These are phyloP conservation scores for Boletus reticulatus DNA, from an alignment of 768 basidiomycete species.

Conservation along the genomic window DNA sequence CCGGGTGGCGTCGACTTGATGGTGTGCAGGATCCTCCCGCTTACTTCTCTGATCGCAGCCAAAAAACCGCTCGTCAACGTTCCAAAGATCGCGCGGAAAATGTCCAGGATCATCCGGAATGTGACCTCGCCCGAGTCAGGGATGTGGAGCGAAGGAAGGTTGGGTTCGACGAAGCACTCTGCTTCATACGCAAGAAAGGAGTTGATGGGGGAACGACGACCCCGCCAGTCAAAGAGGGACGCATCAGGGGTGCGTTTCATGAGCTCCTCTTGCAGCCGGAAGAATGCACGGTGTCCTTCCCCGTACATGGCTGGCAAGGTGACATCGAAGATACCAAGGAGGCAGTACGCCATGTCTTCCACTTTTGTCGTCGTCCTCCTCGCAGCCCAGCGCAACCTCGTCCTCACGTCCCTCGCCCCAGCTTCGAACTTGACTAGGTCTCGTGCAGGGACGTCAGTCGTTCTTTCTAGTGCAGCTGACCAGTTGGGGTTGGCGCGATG, in stretches of 20 bases:
- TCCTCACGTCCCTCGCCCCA: constrained; percentile 15
- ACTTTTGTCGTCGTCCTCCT: constrained; percentile 25
- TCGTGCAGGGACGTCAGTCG: constrained; percentile 13
- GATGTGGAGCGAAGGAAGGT: constrained; percentile 1
- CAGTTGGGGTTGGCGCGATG: constrained; percentile 16
- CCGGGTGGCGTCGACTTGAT: constrained; percentile 14
- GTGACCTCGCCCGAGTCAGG: constrained; percentile 5
- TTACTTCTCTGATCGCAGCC: background rate
- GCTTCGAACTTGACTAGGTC: constrained; percentile 13
- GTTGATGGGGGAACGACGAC: constrained; percentile 19
- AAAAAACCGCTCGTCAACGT: background rate
- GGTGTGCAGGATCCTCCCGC: constrained; percentile 2
- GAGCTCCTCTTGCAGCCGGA: constrained; percentile 28
- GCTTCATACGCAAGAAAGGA: constrained; percentile 20
- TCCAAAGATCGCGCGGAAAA: constrained; percentile 8
- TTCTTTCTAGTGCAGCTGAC: constrained; percentile 6
- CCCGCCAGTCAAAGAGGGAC: constrained; percentile 27
- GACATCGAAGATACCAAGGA: constrained; percentile 31
- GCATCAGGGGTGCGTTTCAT: constrained; percentile 26
- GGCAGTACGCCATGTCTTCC: constrained; percentile 31
- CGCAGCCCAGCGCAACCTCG: constrained; percentile 27
- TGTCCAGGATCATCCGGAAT: constrained; percentile 12
- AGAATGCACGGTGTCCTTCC: constrained; percentile 27
- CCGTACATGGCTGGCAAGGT: constrained; percentile 27
- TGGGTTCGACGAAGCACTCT: constrained; percentile 13